Percentiles rank a stretch among this genome's conserved stretches.
Conservation (phyloP, 495 filamentous ascomycete species). For the Xanthoparmelia taractica region DNA sequence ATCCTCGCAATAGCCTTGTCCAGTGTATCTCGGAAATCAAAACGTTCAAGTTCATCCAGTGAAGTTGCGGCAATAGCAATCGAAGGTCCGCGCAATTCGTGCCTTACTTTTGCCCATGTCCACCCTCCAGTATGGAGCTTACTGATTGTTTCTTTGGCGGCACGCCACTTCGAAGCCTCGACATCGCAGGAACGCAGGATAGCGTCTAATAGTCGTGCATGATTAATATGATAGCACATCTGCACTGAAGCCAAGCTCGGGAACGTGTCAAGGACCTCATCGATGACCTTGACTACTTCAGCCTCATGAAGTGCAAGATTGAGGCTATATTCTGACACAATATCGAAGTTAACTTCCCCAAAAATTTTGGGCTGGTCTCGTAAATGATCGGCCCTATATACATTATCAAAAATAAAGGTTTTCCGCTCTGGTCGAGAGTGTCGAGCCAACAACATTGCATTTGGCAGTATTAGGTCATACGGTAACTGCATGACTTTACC, state of each 20-base stretch:
- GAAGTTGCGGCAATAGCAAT: constrained; percentile 82
- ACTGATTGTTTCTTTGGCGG: constrained; percentile 76
- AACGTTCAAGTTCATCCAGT: constrained; percentile 79
- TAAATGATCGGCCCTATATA: constrained; percentile 72
- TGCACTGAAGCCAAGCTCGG: constrained; percentile 59
- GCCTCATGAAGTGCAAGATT: constrained; percentile 90
- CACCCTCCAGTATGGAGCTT: constrained; percentile 77
- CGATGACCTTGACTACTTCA: constrained; percentile 87
- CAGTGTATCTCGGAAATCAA: constrained; percentile 65
- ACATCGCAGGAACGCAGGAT: constrained; percentile 87
- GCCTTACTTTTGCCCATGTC: constrained; percentile 77
- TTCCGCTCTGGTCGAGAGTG: constrained; percentile 59
- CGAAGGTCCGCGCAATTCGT: constrained; percentile 69
- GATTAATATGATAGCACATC: constrained; percentile 91
- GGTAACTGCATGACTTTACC: constrained; percentile 85
- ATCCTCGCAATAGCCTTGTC: constrained; percentile 35
- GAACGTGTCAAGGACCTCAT: constrained; percentile 80
- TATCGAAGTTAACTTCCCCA: constrained; percentile 92
- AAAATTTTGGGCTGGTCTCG: constrained; percentile 74
- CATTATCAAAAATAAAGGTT: constrained; percentile 81
- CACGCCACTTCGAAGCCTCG: constrained; percentile 53
- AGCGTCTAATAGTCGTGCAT: constrained; percentile 72
- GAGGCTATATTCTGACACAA: constrained; percentile 67
- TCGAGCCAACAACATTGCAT: constrained; percentile 77
- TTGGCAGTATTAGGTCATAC: constrained; percentile 82